A percentile compares a stretch with the other conserved stretches of the same genome.
These are phyloP conservation scores for Ophidiomyces ophidiicola DNA, from an alignment of 2,329 filamentous ascomycete species.

Conservation along the genomic window DNA sequence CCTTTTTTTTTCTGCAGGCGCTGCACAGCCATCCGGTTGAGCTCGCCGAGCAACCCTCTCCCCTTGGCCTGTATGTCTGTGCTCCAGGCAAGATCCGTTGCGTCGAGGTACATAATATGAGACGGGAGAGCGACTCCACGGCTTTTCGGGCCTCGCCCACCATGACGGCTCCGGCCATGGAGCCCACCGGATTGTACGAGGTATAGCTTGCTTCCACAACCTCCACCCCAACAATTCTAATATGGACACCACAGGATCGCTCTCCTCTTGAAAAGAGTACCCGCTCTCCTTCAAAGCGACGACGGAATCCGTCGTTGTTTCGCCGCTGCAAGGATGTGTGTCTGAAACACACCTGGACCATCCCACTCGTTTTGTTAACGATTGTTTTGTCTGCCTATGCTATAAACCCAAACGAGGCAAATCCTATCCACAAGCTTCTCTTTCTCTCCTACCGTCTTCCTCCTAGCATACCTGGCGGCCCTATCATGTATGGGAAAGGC, in stretches of 20 bases:
- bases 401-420: conserved; percentile 62
- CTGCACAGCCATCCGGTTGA: no score
- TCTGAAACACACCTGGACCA: conserved; percentile 47
- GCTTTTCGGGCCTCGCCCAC: not conserved
- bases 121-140: not conserved
- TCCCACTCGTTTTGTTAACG: conserved; percentile 56
- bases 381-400: conserved; percentile 57
- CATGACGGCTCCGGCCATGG: not conserved
- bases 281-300: conserved; percentile 33
- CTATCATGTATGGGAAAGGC: conserved; percentile 77
- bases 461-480: conserved; percentile 35
- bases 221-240: not conserved
- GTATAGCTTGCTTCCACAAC: not conserved
- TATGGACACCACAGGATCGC: conserved; percentile 11
- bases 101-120: not conserved
- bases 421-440: conserved; percentile 68
- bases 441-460: conserved; percentile 80
- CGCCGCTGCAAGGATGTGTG: conserved; percentile 34
- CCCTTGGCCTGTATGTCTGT: not conserved
- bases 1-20: not conserved
- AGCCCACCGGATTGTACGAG: not conserved
- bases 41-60: no score
- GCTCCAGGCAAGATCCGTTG: no score
- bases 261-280: conserved; percentile 20
- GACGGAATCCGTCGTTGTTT: conserved; percentile 33